These are phyloP conservation scores for Globisporangium canariense DNA, from an alignment of 352 stramenopile genomes.

Conservation along the genomic window DNA sequence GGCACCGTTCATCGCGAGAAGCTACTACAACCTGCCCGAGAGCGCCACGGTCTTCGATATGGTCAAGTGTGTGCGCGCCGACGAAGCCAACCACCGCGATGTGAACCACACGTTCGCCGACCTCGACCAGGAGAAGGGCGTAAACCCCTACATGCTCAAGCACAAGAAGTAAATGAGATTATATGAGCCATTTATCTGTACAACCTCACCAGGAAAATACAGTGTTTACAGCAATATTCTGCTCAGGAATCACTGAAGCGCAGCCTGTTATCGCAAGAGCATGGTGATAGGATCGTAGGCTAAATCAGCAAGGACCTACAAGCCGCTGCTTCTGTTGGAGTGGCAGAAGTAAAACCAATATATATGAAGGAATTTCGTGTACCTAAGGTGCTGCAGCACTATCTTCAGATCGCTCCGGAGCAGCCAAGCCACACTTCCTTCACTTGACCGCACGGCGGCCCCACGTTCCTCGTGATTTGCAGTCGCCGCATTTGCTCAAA, in stretches of 20 bases:
- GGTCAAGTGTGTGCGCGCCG: background rate
- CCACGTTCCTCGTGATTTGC: background rate
- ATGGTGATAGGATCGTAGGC: too few relatives aligned
- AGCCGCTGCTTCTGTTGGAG: too few relatives aligned
- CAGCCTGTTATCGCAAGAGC: too few relatives aligned
- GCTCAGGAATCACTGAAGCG: too few relatives aligned
- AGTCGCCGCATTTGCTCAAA: slow-evolving; percentile 4
- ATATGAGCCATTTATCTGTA: too few relatives aligned
- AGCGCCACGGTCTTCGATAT: background rate
- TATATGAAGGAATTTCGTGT: too few relatives aligned
- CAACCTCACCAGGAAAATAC: too few relatives aligned
- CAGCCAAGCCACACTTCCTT: slow-evolving; percentile 7
- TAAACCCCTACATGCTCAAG: background rate
- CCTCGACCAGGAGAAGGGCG: background rate
- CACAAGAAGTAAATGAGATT: background rate
- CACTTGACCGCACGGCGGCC: background rate
- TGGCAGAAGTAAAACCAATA: too few relatives aligned
- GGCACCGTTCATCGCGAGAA: background rate
- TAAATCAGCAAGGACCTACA: too few relatives aligned
- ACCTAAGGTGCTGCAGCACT: slow-evolving; percentile 6
- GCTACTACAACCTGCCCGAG: background rate
- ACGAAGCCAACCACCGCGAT: background rate
- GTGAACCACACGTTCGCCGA: background rate
- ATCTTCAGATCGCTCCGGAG: background rate
- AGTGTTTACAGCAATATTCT: too few relatives aligned